phyloP scores from a whole-genome alignment of 164 flowering plant genomes.

The Nelumbo lutea region DNA sequence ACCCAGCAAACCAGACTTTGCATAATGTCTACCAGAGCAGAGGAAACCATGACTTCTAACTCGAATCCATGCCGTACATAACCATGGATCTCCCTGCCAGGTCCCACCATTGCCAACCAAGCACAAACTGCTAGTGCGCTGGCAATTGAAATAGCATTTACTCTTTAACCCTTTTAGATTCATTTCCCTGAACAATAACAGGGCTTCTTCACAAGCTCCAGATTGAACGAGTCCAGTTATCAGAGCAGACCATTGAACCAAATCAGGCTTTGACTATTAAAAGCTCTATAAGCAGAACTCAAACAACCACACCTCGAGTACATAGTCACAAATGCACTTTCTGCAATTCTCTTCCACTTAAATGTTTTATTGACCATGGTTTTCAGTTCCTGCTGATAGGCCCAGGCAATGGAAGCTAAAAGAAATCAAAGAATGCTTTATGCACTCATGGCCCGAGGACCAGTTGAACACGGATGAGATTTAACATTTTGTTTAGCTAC shows the following conservation, averaged over 20 bases:
- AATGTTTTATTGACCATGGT: no score
- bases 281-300: conserved; percentile 40
- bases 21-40: conserved; percentile 73
- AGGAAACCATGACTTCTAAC: conserved; percentile 42
- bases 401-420: no score
- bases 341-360: no score
- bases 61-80: conserved; percentile 47
- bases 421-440: no score
- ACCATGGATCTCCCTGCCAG: conserved; percentile 63
- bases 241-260: conserved; percentile 71
- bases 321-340: no score
- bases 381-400: no score
- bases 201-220: conserved; percentile 41
- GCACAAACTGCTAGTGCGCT: conserved; percentile 51
- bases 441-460: no score
- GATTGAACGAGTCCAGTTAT: conserved; percentile 56
- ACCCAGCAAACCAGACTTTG: conserved; percentile 55
- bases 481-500: no score
- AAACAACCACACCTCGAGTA: no score
- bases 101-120: conserved; percentile 35
- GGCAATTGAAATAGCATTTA: conserved; percentile 51
- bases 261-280: conserved; percentile 50
- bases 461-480: no score
- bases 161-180: conserved; percentile 25
- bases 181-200: conserved; percentile 39